Percentiles rank a stretch among this genome's conserved stretches.
Evolutionary conservation across 345 rosid species (phyloP).

Genomic region (Bruguiera sexangula): DNA sequence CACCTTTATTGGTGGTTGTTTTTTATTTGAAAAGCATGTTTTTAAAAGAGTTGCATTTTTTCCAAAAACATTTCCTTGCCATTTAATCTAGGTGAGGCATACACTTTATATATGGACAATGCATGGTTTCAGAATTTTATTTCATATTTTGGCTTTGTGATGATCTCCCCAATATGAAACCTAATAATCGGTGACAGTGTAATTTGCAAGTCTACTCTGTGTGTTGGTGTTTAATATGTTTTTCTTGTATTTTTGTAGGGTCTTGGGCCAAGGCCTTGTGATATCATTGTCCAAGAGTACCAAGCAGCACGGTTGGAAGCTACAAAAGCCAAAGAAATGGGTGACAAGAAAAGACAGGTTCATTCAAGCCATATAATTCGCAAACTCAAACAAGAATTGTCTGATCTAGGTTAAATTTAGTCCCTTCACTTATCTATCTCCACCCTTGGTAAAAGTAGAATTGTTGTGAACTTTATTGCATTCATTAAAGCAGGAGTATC

Average conservation of each 20-base stretch:
- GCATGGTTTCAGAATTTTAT: too few relatives aligned
- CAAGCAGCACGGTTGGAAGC: slow-evolving; percentile 67
- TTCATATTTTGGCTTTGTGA: not conserved
- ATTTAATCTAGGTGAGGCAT: too few relatives aligned
- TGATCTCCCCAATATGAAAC: not conserved
- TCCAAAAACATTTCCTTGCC: too few relatives aligned
- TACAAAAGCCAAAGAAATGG: slow-evolving; percentile 63
- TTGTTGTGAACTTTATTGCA: slow-evolving; percentile 29
- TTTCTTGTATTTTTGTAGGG: slow-evolving; percentile 34
- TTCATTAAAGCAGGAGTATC: slow-evolving; percentile 61
- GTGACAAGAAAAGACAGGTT: slow-evolving; percentile 69
- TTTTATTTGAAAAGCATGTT: too few relatives aligned
- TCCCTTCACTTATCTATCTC: slow-evolving; percentile 17
- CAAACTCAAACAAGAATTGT: slow-evolving; percentile 83
- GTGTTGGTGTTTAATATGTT: slow-evolving; percentile 7
- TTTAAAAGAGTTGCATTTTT: too few relatives aligned
- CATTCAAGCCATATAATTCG: slow-evolving; percentile 62
- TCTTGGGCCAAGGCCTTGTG: slow-evolving; percentile 54
- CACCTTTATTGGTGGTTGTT: too few relatives aligned
- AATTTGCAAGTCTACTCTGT: not conserved
- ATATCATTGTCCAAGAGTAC: slow-evolving; percentile 68
- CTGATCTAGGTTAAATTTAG: slow-evolving; percentile 62
- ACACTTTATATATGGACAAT: too few relatives aligned
- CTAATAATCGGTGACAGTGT: not conserved
- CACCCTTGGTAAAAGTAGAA: slow-evolving; percentile 19